A percentile compares a stretch with the other conserved stretches of the same genome.
These are phyloP conservation scores for Centella asiatica DNA, from an alignment of 129 eudicot species.

Conservation along the genomic window DNA sequence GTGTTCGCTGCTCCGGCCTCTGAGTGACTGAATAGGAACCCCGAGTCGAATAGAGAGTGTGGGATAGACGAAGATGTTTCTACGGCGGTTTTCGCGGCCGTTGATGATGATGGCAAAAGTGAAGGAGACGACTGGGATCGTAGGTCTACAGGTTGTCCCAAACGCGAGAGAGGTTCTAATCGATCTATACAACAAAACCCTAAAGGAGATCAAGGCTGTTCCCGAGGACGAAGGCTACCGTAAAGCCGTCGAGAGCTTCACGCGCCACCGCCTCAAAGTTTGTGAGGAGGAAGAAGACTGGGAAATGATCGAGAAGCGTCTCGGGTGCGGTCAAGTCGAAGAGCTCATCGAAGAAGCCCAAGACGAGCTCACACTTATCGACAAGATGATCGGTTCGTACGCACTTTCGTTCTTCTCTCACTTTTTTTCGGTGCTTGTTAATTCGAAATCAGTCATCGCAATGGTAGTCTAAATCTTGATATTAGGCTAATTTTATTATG, in stretches of 20 bases:
- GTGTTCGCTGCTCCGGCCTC: not conserved
- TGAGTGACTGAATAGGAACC: not conserved
- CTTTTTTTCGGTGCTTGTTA: not conserved
- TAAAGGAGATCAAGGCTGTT: constrained; percentile 77
- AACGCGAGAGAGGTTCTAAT: constrained; percentile 66
- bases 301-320: constrained; percentile 78
- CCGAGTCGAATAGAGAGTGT: not conserved
- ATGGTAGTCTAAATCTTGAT: no score
- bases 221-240: constrained; percentile 93
- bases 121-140: constrained; percentile 81
- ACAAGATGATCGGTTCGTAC: constrained; percentile 57
- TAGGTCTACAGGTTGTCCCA: constrained; percentile 70
- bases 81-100: constrained; percentile 76
- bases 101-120: constrained; percentile 57
- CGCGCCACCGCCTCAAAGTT: constrained; percentile 76
- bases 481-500: not conserved
- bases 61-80: constrained; percentile 50
- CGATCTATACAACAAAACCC: constrained; percentile 64
- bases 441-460: no score
- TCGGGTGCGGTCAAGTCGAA: constrained; percentile 91
- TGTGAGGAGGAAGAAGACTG: constrained; percentile 87
- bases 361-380: constrained; percentile 85
- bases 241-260: constrained; percentile 93
- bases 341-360: constrained; percentile 89
- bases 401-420: not conserved